Evolutionary conservation across 176 grass and related monocot species (phyloP).

Genomic region (Ananas comosus): DNA sequence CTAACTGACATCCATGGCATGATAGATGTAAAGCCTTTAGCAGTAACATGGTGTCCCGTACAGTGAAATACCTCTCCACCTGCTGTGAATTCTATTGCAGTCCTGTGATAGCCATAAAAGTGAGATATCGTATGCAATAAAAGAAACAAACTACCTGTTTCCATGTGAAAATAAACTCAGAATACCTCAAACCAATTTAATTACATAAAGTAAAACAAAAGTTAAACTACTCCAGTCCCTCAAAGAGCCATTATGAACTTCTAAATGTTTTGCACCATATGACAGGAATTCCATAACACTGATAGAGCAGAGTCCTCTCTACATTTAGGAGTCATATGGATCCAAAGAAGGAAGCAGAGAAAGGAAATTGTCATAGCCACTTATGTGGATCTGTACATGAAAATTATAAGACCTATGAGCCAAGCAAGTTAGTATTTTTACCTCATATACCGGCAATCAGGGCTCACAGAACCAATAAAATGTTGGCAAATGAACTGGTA

Average conservation of each 20-base stretch:
- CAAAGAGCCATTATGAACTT: no score
- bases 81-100: conserved; percentile 61
- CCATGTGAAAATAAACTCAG: no score
- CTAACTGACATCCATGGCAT: conserved; percentile 89
- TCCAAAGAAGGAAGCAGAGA: neutral
- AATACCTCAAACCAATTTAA: no score
- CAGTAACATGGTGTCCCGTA: conserved; percentile 54
- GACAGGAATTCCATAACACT: no score
- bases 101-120: conserved; percentile 33
- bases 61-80: conserved; percentile 79
- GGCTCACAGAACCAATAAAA: conserved; percentile 82
- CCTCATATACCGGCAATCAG: conserved; percentile 88
- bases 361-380: no score
- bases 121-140: neutral
- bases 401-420: neutral
- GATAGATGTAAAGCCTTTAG: conserved; percentile 95
- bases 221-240: no score
- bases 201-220: no score
- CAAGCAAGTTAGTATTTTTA: conserved; percentile 15
- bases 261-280: neutral
- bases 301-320: no score
- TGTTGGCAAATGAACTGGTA: conserved; percentile 95
- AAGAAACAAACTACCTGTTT: neutral
- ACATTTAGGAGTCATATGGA: no score
- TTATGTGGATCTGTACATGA: no score